Evolutionary conservation across 306 rosid species (phyloP).

Genomic region (Sicyos baderoa): DNA sequence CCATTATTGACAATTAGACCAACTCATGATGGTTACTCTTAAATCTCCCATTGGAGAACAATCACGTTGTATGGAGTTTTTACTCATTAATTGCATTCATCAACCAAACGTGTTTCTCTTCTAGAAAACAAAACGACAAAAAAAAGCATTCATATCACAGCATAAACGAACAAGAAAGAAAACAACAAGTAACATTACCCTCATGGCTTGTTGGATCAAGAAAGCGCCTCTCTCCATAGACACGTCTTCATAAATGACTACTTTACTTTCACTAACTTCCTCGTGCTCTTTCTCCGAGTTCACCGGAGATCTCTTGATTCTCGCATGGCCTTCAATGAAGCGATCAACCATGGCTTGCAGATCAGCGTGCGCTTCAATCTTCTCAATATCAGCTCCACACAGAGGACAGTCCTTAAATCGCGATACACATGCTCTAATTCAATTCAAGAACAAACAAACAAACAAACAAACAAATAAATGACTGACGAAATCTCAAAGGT

Average conservation of each 20-base stretch:
- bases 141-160: not conserved
- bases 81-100: too few relatives aligned
- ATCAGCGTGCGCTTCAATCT: conserved; percentile 55
- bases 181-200: conserved; percentile 40
- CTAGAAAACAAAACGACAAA: too few relatives aligned
- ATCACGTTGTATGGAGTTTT: too few relatives aligned
- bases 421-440: conserved; percentile 58
- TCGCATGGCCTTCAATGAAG: conserved; percentile 94
- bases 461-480: conserved; percentile 1
- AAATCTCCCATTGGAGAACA: too few relatives aligned
- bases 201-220: conserved; percentile 97
- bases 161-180: not conserved
- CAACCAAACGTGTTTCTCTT: too few relatives aligned
- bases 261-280: conserved; percentile 41
- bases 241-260: conserved; percentile 75
- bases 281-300: conserved; percentile 31
- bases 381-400: conserved; percentile 86
- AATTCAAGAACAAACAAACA: not conserved
- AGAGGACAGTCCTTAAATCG: conserved; percentile 83
- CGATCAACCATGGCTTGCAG: conserved; percentile 78
- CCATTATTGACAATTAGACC: too few relatives aligned
- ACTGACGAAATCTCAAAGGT: too few relatives aligned
- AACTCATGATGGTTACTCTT: too few relatives aligned
- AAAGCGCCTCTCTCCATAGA: conserved; percentile 96
- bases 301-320: conserved; percentile 67